Conservation (phyloP, 148 eudicot genomes). For the Cornus florida region DNA sequence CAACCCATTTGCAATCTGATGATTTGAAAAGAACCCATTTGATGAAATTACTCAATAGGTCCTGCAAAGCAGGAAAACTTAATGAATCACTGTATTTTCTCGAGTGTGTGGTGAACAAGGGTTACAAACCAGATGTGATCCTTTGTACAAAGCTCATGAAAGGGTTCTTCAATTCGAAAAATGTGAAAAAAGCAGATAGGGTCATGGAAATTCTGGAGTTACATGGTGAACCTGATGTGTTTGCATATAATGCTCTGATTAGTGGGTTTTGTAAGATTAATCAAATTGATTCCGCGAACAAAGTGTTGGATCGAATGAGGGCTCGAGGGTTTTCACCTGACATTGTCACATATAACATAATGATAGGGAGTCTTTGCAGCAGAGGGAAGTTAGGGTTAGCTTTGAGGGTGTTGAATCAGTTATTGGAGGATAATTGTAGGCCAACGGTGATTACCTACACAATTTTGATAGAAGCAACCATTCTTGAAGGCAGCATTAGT, state of each 20-base stretch:
- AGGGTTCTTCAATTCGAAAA: constrained; percentile 43
- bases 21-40: constrained; percentile 50
- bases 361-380: constrained; percentile 72
- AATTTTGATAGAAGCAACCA: constrained; percentile 64
- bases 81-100: constrained; percentile 57
- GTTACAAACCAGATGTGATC: constrained; percentile 55
- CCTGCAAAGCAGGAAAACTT: constrained; percentile 50
- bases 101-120: constrained; percentile 52
- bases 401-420: constrained; percentile 47
- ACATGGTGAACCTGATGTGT: constrained; percentile 58
- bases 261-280: constrained; percentile 68
- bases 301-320: constrained; percentile 52
- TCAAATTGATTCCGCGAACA: constrained; percentile 47
- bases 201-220: constrained; percentile 57
- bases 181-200: constrained; percentile 42
- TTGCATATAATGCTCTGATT: constrained; percentile 66
- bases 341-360: constrained; percentile 67
- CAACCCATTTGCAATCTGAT: constrained; percentile 27
- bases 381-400: constrained; percentile 67
- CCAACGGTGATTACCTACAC: constrained; percentile 68
- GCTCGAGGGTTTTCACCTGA: constrained; percentile 54
- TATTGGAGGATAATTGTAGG: constrained; percentile 47
- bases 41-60: constrained; percentile 47
- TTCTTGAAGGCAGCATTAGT: constrained; percentile 47
- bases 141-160: constrained; percentile 67